Evolutionary conservation across 192 early-diverging fungal genomes (phyloP).

Genomic region (Kickxella alabastrina): DNA sequence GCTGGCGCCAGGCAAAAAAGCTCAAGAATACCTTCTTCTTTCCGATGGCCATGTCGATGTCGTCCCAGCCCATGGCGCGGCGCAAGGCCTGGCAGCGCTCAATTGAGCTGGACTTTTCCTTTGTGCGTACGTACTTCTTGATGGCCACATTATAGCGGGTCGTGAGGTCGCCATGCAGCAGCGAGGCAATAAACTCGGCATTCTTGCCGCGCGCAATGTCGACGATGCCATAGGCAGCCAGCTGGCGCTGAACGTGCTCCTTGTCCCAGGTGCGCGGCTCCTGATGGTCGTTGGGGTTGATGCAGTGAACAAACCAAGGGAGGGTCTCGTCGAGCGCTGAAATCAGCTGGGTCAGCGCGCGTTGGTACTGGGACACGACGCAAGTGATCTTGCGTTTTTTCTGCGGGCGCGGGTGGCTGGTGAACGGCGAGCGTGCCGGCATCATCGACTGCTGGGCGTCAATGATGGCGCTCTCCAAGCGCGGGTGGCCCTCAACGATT

Average conservation of each 20-base stretch:
- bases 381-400: conserved; percentile 57
- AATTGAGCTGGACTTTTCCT: conserved; percentile 42
- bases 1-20: conserved; percentile 74
- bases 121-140: conserved; percentile 51
- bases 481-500: conserved; percentile 78
- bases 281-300: conserved; percentile 64
- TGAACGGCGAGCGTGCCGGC: conserved; percentile 60
- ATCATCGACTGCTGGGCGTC: conserved; percentile 71
- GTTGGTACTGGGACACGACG: conserved; percentile 64
- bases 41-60: conserved; percentile 58
- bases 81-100: conserved; percentile 51
- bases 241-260: conserved; percentile 67
- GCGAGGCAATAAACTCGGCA: conserved; percentile 67
- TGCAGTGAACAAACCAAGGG: conserved; percentile 77
- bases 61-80: conserved; percentile 60
- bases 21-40: conserved; percentile 66
- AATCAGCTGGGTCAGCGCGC: conserved; percentile 63
- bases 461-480: conserved; percentile 71
- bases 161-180: conserved; percentile 75
- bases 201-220: conserved; percentile 64
- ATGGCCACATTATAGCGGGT: conserved; percentile 65
- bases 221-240: conserved; percentile 64
- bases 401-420: conserved; percentile 23
- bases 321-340: conserved; percentile 70
- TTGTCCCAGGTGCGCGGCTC: conserved; percentile 60